Evolutionary conservation across 2,329 filamentous ascomycete species (phyloP).

Genomic region (Dryadomyces quercus-mongolicae): DNA sequence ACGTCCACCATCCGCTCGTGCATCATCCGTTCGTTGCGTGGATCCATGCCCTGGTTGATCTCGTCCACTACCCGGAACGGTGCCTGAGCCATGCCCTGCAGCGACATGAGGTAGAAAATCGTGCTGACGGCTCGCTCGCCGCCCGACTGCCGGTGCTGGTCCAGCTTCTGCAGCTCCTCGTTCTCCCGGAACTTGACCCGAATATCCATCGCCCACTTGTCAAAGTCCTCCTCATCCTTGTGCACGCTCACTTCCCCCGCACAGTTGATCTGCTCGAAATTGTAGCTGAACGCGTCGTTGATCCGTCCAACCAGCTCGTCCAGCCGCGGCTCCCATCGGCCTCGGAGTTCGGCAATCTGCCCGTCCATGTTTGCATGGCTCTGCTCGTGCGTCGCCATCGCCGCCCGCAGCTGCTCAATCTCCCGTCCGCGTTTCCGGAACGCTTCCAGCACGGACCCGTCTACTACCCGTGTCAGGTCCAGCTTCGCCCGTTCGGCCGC

Average conservation of each 20-base stretch:
- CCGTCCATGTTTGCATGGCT: conserved; percentile 42
- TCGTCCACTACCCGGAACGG: conserved; percentile 98
- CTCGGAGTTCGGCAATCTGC: conserved; percentile 54
- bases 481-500: conserved; percentile 62
- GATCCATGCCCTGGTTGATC: conserved; percentile 99
- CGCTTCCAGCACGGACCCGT: conserved; percentile 62
- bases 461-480: conserved; percentile 67
- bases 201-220: conserved; percentile 87
- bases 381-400: conserved; percentile 40
- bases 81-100: conserved; percentile 84
- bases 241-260: conserved; percentile 80
- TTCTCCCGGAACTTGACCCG: conserved; percentile 87
- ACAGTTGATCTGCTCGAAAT: conserved; percentile 88
- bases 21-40: conserved; percentile 94
- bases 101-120: conserved; percentile 97
- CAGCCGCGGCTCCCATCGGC: conserved; percentile 71
- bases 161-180: conserved; percentile 73
- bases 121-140: conserved; percentile 94
- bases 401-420: conserved; percentile 51
- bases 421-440: conserved; percentile 61
- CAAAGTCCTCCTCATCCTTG: conserved; percentile 90
- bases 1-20: conserved; percentile 98
- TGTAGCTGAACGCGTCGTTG: conserved; percentile 82
- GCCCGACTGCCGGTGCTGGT: conserved; percentile 88
- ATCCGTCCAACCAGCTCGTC: conserved; percentile 70